A percentile compares a stretch with the other conserved stretches of the same genome.
These are phyloP conservation scores for Sporothrix humicola DNA, from an alignment of 2,329 filamentous ascomycete genomes.

Conservation along the genomic window DNA sequence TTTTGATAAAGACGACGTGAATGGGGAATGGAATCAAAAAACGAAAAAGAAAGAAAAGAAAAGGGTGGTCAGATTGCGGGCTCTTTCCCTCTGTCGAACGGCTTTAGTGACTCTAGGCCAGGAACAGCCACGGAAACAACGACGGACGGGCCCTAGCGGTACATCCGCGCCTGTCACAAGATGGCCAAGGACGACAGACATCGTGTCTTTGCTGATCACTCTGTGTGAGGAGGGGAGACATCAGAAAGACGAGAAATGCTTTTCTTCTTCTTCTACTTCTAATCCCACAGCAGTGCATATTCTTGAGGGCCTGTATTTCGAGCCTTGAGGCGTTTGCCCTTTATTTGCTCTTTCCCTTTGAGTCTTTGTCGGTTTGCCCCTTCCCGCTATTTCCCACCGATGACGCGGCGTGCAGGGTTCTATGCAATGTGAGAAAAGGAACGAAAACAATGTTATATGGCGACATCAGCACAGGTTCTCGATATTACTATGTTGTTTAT, in stretches of 20 bases:
- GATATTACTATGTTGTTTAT: not conserved
- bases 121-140: conserved; percentile 1
- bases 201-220: not conserved
- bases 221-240: not conserved
- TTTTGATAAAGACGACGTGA: not conserved
- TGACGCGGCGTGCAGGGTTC: conserved; percentile 25
- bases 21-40: not conserved
- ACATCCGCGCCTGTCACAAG: conserved; percentile 3
- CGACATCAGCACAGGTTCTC: not conserved
- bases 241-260: not conserved
- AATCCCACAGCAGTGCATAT: too few relatives aligned
- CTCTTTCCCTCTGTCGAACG: not conserved
- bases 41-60: not conserved
- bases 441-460: not conserved
- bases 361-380: not conserved
- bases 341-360: too few relatives aligned
- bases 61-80: not conserved
- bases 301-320: too few relatives aligned
- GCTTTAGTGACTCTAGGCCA: not conserved
- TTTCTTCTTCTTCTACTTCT: too few relatives aligned
- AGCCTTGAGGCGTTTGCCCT: too few relatives aligned
- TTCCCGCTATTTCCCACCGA: not conserved
- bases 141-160: not conserved
- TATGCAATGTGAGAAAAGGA: not conserved
- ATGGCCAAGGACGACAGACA: not conserved